These are phyloP conservation scores for Stagonosporopsis tanaceti DNA, from an alignment of 2,329 filamentous ascomycete genomes.

Conservation along the genomic window DNA sequence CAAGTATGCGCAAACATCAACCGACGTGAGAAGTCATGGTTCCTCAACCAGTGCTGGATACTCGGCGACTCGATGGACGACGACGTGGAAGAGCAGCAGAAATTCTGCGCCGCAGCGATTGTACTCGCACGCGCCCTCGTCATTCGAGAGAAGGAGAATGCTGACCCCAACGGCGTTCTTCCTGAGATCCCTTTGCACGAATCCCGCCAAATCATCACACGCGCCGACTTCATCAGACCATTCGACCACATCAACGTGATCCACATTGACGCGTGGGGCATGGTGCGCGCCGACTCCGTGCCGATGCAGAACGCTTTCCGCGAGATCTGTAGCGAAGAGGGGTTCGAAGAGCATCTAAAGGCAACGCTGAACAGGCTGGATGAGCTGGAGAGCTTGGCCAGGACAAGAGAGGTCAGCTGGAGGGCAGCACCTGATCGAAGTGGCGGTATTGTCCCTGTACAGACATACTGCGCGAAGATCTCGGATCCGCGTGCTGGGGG, in stretches of 20 bases:
- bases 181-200: slow-evolving; percentile 68
- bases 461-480: slow-evolving; percentile 41
- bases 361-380: slow-evolving; percentile 82
- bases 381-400: slow-evolving; percentile 89
- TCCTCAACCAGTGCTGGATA: slow-evolving; percentile 80
- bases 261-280: slow-evolving; percentile 85
- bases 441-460: slow-evolving; percentile 41
- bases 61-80: slow-evolving; percentile 83
- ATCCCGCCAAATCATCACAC: slow-evolving; percentile 80
- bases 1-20: slow-evolving; percentile 76
- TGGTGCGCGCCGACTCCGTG: slow-evolving; percentile 90
- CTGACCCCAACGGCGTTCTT: slow-evolving; percentile 72
- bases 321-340: slow-evolving; percentile 76
- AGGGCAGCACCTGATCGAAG: slow-evolving; percentile 67
- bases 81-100: slow-evolving; percentile 97
- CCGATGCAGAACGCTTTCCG: slow-evolving; percentile 94
- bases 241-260: slow-evolving; percentile 95
- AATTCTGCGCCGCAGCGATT: slow-evolving; percentile 94
- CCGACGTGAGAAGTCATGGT: slow-evolving; percentile 76
- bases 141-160: slow-evolving; percentile 70
- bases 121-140: slow-evolving; percentile 89
- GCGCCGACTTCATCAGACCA: slow-evolving; percentile 88
- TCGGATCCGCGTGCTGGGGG: slow-evolving; percentile 15
- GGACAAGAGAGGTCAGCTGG: slow-evolving; percentile 89
- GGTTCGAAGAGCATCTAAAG: slow-evolving; percentile 83